Conservation (phyloP, 2,329 filamentous ascomycete species). For the Teratosphaeria viscida region DNA sequence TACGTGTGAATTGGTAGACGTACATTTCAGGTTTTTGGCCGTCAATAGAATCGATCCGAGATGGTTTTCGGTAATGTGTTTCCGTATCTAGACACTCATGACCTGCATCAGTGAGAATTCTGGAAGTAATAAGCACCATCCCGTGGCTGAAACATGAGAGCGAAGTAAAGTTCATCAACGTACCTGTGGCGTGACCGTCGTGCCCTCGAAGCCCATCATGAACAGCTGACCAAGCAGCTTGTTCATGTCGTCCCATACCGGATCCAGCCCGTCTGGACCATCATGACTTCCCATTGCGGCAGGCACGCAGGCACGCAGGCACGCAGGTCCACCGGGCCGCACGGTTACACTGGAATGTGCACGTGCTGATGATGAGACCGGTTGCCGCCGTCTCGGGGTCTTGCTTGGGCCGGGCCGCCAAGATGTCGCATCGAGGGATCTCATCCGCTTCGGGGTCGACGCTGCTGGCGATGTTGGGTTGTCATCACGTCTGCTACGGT, state of each 20-base stretch:
- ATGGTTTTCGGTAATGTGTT: slow-evolving; percentile 72
- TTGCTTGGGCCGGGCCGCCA: not conserved
- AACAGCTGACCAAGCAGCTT: slow-evolving; percentile 36
- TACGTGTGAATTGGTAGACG: slow-evolving; percentile 16
- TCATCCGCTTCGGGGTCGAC: not conserved
- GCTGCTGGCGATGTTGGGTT: not conserved
- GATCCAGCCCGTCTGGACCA: slow-evolving; percentile 31
- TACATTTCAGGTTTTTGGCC: slow-evolving; percentile 78
- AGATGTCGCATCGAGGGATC: not conserved
- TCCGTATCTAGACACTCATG: slow-evolving; percentile 51
- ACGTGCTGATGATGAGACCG: not conserved
- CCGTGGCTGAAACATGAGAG: not conserved
- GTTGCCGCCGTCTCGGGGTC: not conserved
- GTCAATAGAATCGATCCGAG: slow-evolving; percentile 79
- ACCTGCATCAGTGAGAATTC: not conserved
- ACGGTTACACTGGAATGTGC: not conserved
- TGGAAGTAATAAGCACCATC: not conserved
- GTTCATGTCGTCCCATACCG: slow-evolving; percentile 61
- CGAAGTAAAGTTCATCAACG: not conserved
- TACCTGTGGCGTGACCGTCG: slow-evolving; percentile 57
- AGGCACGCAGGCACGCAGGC: slow-evolving; percentile 23
- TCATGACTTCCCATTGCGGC: slow-evolving; percentile 38
- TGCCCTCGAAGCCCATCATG: slow-evolving; percentile 73
- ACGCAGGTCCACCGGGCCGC: not conserved
- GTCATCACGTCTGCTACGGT: not conserved